These are phyloP conservation scores for Luvunga scandens DNA, from an alignment of 345 rosid genomes.

Conservation along the genomic window DNA sequence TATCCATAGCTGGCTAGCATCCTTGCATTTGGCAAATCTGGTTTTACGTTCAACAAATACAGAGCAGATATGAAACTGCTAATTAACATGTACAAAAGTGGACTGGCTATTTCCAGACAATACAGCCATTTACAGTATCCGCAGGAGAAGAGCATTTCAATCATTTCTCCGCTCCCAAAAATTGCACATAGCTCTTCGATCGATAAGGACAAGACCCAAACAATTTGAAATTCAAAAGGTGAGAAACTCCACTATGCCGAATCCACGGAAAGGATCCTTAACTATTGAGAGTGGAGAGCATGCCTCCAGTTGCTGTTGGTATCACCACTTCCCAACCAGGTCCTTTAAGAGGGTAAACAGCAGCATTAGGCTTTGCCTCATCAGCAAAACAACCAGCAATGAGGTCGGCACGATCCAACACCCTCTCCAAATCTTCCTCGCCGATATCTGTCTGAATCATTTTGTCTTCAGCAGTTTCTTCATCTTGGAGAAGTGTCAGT, in stretches of 20 bases:
- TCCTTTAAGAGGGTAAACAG: slow-evolving; percentile 60
- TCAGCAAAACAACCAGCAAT: slow-evolving; percentile 24
- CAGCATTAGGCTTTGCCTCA: slow-evolving; percentile 19
- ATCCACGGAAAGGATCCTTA: slow-evolving; percentile 12
- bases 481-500: slow-evolving; percentile 62
- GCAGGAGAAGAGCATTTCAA: neutral
- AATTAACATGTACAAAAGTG: neutral
- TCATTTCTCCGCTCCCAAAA: neutral
- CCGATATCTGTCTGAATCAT: slow-evolving; percentile 81
- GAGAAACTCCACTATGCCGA: no score
- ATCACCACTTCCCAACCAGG: slow-evolving; percentile 99
- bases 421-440: slow-evolving; percentile 65
- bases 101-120: neutral
- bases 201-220: neutral
- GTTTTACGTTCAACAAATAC: neutral
- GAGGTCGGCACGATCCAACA: slow-evolving; percentile 80
- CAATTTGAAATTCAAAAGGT: neutral
- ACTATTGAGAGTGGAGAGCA: slow-evolving; percentile 81
- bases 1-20: no score
- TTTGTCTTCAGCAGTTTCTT: slow-evolving; percentile 90
- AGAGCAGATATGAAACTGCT: neutral
- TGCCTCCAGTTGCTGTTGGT: slow-evolving; percentile 62
- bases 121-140: neutral
- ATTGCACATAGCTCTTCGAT: neutral
- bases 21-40: neutral